Evolutionary conservation across 495 filamentous ascomycete species (phyloP).

Genomic region (Oidiodendron maius): DNA sequence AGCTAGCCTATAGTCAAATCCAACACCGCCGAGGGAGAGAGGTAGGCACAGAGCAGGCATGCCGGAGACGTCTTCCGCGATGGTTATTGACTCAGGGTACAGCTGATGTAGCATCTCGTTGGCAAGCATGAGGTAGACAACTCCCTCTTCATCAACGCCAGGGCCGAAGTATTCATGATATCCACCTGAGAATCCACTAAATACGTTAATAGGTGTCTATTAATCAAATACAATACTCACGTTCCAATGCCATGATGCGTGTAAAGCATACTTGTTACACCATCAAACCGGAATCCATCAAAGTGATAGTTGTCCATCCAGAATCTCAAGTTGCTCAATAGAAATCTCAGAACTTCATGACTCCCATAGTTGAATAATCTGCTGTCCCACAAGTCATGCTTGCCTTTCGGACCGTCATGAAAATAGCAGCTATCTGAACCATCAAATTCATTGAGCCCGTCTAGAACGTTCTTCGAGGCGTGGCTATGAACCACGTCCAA

Average conservation of each 20-base stretch:
- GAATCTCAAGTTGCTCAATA: slow-evolving; percentile 91
- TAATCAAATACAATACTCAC: slow-evolving; percentile 47
- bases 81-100: slow-evolving; percentile 80
- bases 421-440: slow-evolving; percentile 94
- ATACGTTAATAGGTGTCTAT: slow-evolving; percentile 8
- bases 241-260: slow-evolving; percentile 94
- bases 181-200: slow-evolving; percentile 90
- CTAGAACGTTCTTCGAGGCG: slow-evolving; percentile 91
- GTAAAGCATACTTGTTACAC: slow-evolving; percentile 98
- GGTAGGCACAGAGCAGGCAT: slow-evolving; percentile 93
- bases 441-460: slow-evolving; percentile 93
- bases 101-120: slow-evolving; percentile 92
- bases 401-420: slow-evolving; percentile 75
- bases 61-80: slow-evolving; percentile 95
- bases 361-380: slow-evolving; percentile 94
- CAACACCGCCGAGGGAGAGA: slow-evolving; percentile 80
- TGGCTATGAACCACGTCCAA: slow-evolving; percentile 97
- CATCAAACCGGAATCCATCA: slow-evolving; percentile 96
- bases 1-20: slow-evolving; percentile 94
- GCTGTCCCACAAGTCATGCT: slow-evolving; percentile 92
- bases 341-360: slow-evolving; percentile 90
- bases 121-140: slow-evolving; percentile 93
- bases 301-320: slow-evolving; percentile 99
- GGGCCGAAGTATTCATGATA: slow-evolving; percentile 98
- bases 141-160: slow-evolving; percentile 87